Evolutionary conservation across 192 early-diverging fungal genomes (phyloP).

Genomic region (Radiomyces spectabilis): DNA sequence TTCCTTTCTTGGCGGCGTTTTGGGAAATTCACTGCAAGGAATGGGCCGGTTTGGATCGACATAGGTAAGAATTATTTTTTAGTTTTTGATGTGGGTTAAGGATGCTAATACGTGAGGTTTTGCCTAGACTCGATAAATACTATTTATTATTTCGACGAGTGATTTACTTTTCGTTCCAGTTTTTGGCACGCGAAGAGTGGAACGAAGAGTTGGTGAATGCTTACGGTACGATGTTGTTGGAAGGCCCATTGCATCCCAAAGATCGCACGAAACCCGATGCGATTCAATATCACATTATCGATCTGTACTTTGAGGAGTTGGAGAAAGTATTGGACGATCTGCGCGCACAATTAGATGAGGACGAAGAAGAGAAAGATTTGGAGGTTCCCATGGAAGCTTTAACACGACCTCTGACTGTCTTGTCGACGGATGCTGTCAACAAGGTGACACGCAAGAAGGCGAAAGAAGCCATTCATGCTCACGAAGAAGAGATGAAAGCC

Average conservation of each 20-base stretch:
- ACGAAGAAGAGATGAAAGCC: constrained; percentile 27
- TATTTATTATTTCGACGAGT: constrained; percentile 64
- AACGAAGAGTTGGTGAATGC: constrained; percentile 38
- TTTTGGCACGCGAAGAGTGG: constrained; percentile 55
- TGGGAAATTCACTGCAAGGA: constrained; percentile 61
- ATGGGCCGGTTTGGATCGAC: constrained; percentile 74
- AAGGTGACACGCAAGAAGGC: constrained; percentile 40
- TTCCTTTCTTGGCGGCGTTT: constrained; percentile 55
- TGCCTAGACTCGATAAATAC: constrained; percentile 72
- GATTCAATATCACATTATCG: constrained; percentile 62
- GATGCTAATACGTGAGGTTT: not conserved
- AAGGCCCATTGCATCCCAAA: constrained; percentile 54
- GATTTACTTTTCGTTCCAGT: constrained; percentile 51
- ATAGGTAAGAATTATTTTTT: constrained; percentile 40
- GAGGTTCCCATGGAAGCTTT: constrained; percentile 41
- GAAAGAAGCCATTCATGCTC: constrained; percentile 34
- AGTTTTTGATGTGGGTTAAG: not conserved
- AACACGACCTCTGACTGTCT: constrained; percentile 41
- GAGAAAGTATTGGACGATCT: constrained; percentile 48
- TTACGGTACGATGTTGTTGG: constrained; percentile 43
- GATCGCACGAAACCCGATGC: constrained; percentile 55
- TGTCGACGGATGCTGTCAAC: constrained; percentile 40
- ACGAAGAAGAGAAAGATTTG: constrained; percentile 22
- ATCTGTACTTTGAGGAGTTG: constrained; percentile 68
- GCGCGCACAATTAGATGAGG: constrained; percentile 19